Evolutionary conservation across 1,139 yeast genomes (phyloP).

Genomic region (Debaryomycetaceae sp.): DNA sequence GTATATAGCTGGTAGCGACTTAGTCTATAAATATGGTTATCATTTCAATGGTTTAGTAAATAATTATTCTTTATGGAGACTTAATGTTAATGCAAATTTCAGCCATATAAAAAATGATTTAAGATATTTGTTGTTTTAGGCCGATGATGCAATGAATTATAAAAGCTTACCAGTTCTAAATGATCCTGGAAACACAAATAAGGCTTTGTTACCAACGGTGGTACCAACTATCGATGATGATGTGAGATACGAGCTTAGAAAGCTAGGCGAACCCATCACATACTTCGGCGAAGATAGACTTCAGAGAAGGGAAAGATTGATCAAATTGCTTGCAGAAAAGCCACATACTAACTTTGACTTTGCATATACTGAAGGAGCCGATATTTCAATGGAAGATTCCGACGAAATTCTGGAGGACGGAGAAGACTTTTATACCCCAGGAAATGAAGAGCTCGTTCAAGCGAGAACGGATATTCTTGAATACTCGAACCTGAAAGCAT

Average conservation of each 20-base stretch:
- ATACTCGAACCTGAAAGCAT: constrained; percentile 47
- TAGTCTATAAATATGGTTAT: too few relatives aligned
- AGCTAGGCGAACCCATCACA: constrained; percentile 57
- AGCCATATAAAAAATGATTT: too few relatives aligned
- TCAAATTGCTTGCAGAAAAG: constrained; percentile 17
- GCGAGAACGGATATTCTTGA: constrained; percentile 52
- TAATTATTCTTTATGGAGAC: too few relatives aligned
- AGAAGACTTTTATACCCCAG: constrained; percentile 86
- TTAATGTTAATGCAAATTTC: too few relatives aligned
- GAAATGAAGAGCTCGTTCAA: constrained; percentile 51
- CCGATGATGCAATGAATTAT: constrained; percentile 13
- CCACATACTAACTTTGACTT: constrained; percentile 8
- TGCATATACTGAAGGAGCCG: constrained; percentile 11
- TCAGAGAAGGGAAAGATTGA: constrained; percentile 58
- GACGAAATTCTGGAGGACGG: constrained; percentile 46
- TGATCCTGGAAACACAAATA: constrained; percentile 9
- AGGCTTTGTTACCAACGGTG: constrained; percentile 8
- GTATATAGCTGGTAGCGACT: too few relatives aligned
- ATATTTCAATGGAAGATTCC: constrained; percentile 25
- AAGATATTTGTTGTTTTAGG: too few relatives aligned
- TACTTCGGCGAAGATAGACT: constrained; percentile 58
- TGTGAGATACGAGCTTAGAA: constrained; percentile 47
- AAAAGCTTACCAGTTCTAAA: constrained; percentile 23
- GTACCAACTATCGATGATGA: constrained; percentile 66
- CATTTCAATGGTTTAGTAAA: too few relatives aligned